phyloP scores from a whole-genome alignment of 305 asterid genomes.

The Solanum hybrid region DNA sequence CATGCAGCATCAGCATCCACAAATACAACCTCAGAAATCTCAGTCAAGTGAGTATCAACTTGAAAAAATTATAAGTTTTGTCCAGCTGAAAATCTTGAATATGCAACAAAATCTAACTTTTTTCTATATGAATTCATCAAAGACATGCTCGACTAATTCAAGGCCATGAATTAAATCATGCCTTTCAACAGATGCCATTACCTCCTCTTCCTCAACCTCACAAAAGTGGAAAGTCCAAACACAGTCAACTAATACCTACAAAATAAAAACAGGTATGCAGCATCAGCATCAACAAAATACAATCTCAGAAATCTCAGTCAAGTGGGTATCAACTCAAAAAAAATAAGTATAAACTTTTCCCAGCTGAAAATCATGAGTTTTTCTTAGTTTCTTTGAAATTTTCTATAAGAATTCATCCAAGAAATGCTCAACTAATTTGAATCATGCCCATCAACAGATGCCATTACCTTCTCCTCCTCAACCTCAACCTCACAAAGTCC shows the following conservation, averaged over 20 bases:
- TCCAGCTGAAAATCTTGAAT: neutral
- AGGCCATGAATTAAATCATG: neutral
- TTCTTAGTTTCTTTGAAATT: neutral
- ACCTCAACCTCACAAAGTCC: neutral
- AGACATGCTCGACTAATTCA: neutral
- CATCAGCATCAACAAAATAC: neutral
- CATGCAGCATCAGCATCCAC: neutral
- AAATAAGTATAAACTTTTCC: neutral
- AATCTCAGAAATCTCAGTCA: neutral
- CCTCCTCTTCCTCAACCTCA: neutral
- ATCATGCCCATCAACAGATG: neutral
- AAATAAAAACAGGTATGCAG: neutral
- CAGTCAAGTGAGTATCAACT: neutral
- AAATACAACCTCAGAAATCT: neutral
- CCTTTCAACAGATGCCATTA: constrained; percentile 4
- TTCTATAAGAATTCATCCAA: neutral
- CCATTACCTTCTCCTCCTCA: neutral
- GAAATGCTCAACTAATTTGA: neutral
- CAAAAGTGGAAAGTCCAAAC: neutral
- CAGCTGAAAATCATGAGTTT: neutral
- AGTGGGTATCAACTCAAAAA: neutral
- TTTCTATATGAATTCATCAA: neutral
- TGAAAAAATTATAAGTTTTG: neutral
- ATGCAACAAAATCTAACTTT: neutral
- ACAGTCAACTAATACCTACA: neutral